Base-by-base conservation (phyloP, 495 filamentous ascomycete genomes). In the Penicillium coprophilum region DNA sequence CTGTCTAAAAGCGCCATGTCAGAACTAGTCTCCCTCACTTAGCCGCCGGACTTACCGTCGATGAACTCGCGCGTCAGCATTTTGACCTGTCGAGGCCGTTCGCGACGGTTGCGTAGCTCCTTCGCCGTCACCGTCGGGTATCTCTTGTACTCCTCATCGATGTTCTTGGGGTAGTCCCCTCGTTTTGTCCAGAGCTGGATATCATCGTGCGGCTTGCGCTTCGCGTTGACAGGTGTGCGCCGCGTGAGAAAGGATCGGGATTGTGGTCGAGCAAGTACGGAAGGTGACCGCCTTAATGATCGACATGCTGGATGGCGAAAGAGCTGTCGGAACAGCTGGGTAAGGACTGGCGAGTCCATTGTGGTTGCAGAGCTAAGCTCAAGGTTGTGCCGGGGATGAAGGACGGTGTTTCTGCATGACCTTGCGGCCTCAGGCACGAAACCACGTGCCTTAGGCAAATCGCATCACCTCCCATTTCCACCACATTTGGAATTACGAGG, bases 1-100 rank as follows among this genome's bases (percentile, higher is more conserved):
- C 89, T 93, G 73, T 99, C 94, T 96, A 58, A 9, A 55, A 27
- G 9, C 1, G 36, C 23, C 44, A 47, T 28, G 48, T 68, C 47
- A 61, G 51, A 15, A 13, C 13, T 31, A 58, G 38, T 39, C 51
- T 23, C 20, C 3, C 39, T 19, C 19, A 41, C 17, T 15, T 31
- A 32, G 46, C 34, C 28, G 30, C 47, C 38, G 34, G 56, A 53
- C 75, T 57, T 67, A 96, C 92, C 92, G 72, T 99, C 94, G 63
- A 99, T 94, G 68, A 97, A 99, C 76, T 99, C 95, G 55, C 94
- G 82, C 63, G 91, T 87, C 62, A 96, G 72, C 94, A 99, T 99
- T 82, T 96, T 96, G 51, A 96, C 92, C 64, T 89, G 79, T 67
- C 80, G 84, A 12, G 94, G 94, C 59, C 95, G 78, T 63, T 96